phyloP scores from a whole-genome alignment of 495 filamentous ascomycete genomes.

The Podospora comata region DNA sequence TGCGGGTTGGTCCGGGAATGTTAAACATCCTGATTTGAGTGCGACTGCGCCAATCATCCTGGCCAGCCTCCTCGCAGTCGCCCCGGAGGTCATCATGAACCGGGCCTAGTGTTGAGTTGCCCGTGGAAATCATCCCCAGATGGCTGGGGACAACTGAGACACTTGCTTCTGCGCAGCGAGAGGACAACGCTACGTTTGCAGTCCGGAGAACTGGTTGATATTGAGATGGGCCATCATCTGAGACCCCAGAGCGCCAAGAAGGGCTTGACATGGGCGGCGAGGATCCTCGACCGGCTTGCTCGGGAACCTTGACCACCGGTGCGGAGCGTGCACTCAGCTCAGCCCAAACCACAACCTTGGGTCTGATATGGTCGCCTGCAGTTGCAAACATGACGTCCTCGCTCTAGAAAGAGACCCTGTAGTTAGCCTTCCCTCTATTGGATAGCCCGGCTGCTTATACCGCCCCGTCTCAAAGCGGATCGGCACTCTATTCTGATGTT shows the following conservation, averaged over 20 bases:
- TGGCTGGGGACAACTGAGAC: background rate
- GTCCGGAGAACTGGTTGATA: background rate
- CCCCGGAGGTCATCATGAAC: background rate
- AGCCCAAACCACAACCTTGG: conserved; percentile 26
- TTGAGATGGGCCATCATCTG: background rate
- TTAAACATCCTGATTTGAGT: conserved; percentile 5
- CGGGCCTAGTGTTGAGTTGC: background rate
- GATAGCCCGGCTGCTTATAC: background rate
- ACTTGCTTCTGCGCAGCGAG: background rate
- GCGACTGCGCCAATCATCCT: conserved; percentile 2
- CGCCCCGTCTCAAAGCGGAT: background rate
- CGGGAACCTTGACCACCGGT: conserved; percentile 4
- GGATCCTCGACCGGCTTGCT: conserved; percentile 6
- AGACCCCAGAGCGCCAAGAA: conserved; percentile 8
- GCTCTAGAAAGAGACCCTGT: background rate
- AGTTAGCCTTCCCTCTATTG: background rate
- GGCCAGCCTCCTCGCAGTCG: background rate
- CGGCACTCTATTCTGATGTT: background rate
- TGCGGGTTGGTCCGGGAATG: conserved; percentile 3
- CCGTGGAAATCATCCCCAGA: background rate
- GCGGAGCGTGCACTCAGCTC: conserved; percentile 11
- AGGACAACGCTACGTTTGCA: background rate
- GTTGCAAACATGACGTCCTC: conserved; percentile 16
- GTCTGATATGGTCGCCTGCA: conserved; percentile 18
- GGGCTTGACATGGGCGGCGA: conserved; percentile 2